These are phyloP conservation scores for Carex parvula DNA, from an alignment of 176 grass and related monocot genomes.

Conservation along the genomic window DNA sequence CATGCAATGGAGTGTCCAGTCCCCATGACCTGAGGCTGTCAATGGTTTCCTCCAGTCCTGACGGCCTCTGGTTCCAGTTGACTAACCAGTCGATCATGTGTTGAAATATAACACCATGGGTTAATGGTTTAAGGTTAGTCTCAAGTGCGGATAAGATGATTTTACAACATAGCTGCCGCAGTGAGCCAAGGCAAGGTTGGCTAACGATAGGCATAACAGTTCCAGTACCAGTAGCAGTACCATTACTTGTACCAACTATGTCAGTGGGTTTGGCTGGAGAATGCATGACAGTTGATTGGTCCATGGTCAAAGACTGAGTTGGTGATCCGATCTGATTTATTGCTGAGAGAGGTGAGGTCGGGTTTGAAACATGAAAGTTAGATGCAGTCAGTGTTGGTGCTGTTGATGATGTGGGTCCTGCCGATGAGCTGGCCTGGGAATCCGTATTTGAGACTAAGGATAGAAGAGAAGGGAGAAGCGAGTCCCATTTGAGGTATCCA, in stretches of 20 bases:
- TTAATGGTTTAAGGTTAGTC: slow-evolving; percentile 68
- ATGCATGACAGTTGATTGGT: slow-evolving; percentile 62
- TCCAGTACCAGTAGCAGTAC: slow-evolving; percentile 27
- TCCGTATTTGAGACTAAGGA: slow-evolving; percentile 58
- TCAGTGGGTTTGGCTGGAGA: slow-evolving; percentile 75
- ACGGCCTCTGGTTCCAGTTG: slow-evolving; percentile 68
- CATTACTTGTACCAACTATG: slow-evolving; percentile 39
- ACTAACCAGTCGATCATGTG: slow-evolving; percentile 88
- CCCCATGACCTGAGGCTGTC: slow-evolving; percentile 38
- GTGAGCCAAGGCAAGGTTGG: slow-evolving; percentile 48
- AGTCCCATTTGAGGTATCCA: slow-evolving; percentile 86
- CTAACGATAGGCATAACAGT: slow-evolving; percentile 30
- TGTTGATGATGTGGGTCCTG: slow-evolving; percentile 46
- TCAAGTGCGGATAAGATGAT: slow-evolving; percentile 78
- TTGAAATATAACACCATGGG: slow-evolving; percentile 76
- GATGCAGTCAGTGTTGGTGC: slow-evolving; percentile 38
- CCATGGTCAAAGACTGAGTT: slow-evolving; percentile 65
- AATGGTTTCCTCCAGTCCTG: slow-evolving; percentile 37
- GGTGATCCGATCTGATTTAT: slow-evolving; percentile 83
- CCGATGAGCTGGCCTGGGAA: slow-evolving; percentile 39
- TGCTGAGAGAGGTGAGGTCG: slow-evolving; percentile 67
- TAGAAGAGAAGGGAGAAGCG: slow-evolving; percentile 77
- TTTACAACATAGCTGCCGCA: slow-evolving; percentile 76
- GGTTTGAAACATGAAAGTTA: slow-evolving; percentile 69
- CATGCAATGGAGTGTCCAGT: slow-evolving; percentile 72